Base-by-base conservation (phyloP, 1,139 yeast species). In the Candida anutae region DNA sequence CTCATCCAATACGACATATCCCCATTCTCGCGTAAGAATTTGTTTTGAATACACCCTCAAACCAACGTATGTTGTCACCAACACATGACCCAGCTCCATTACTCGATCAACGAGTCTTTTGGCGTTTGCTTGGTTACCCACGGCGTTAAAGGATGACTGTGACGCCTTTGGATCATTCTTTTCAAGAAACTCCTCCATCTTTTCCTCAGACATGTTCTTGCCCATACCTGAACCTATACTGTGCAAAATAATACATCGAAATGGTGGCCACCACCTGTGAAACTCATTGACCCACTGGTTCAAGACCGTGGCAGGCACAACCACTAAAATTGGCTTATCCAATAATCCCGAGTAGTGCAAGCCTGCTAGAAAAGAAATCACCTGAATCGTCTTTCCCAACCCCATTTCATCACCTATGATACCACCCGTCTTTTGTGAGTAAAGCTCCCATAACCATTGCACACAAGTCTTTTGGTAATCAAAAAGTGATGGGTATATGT, bases 341-440 rank as follows among this genome's bases (percentile, higher is more conserved):
- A 90, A 55, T 29, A 73, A 58, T 0, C 80, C 78, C 12, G 94
- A 82, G 48, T 87, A 83, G 46, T 87, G 95, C 22, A 90, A 59
- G 0, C 95, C 94, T 0, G 97, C 96, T 6, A 90, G 48, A 50
- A 90, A 90, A 0, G 96, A 75, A 23, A 85, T 85, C 6, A 90
- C 71, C 50, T 90, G 98, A 31, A 90, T 81, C 0, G 98, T 90
- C 47, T 90, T 90, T 2, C 98, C 98, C 11, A 90, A 56, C 0
- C 98, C 98, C 98, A 90, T 90, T 52, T 90, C 98, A 53, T 90
- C 98, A 18, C 97, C 96, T 26, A 90, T 70, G 8, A 90, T 90
- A 0, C 98, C 98, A 2, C 98, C 98, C 2, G 90, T 78, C 30
- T 75, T 77, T 46, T 88, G 97, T 13, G 76, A 68, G 44, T 84